Evolutionary conservation across 2,329 filamentous ascomycete species (phyloP), one percentile per base, ranked within the genome.

Genomic region (Akanthomyces muscarius): DNA sequence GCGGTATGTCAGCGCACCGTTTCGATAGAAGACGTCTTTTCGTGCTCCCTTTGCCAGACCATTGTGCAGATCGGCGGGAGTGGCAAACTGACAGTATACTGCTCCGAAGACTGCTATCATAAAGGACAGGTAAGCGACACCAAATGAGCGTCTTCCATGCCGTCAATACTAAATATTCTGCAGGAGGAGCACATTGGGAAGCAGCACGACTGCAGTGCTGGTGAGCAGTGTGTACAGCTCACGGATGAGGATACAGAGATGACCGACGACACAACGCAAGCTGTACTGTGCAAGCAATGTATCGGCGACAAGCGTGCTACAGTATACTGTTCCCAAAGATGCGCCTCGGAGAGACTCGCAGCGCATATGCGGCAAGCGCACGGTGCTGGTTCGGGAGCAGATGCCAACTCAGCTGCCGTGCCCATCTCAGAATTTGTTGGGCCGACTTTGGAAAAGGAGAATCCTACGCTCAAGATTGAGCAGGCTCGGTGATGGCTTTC

Each of bases 21-120:
- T 16, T 69, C 76, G 16, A 52, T 69, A 1, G 72, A 74, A 50
- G 69, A 75, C 10, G 75, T 81, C 8, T 63, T 78, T 1, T 76
- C 77, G 5, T 83, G 81, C 58, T 71, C 76, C 2, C 56, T 81
- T 6, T 83, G 81, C 67, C 77, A 82, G 65, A 69, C 78, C n/a
- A 69, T 80, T 2, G 65, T 70, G 13, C 71, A 77, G 45, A 72
- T 77, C 63, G 75, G 76, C 14, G 71, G 77, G 4, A 65, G 65
- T 11, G 69, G 71, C 56, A 71, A 70, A 36, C 66, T 79, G 62
- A 77, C 76, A 2, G 69, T 80, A 8, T 83, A 80, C 66, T 82
- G 80, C 68, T 80, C 78, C 1, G 72, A 77, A 7, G 71, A 71
- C 28, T 82, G 80, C 65, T 72, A 72, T 33, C 69, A 74, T 7